These are phyloP conservation scores for Quercus wislizeni DNA, from an alignment of 306 rosid species.

Conservation along the genomic window DNA sequence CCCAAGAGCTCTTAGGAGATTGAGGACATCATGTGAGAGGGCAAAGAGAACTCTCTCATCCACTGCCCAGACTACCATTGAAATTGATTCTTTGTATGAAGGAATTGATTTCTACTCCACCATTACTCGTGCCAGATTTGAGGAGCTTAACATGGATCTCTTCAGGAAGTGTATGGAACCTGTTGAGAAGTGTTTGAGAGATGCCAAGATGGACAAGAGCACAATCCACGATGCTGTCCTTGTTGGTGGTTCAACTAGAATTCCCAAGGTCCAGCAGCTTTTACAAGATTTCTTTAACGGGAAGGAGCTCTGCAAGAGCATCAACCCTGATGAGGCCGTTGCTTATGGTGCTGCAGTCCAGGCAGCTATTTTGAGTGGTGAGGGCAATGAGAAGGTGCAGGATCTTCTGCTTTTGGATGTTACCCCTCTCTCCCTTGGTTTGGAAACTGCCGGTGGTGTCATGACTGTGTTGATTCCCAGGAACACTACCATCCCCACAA, in stretches of 20 bases:
- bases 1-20: slow-evolving; percentile 68
- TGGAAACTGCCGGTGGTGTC: slow-evolving; percentile 81
- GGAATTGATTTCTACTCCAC: slow-evolving; percentile 70
- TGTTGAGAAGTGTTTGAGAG: slow-evolving; percentile 69
- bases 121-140: slow-evolving; percentile 68
- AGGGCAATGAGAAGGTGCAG: slow-evolving; percentile 80
- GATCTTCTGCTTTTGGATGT: slow-evolving; percentile 71
- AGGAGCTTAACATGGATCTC: slow-evolving; percentile 69
- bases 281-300: slow-evolving; percentile 62
- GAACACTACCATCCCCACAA: slow-evolving; percentile 73
- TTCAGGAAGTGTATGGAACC: slow-evolving; percentile 71
- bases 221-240: slow-evolving; percentile 60
- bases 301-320: slow-evolving; percentile 73
- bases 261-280: slow-evolving; percentile 70
- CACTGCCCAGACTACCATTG: slow-evolving; percentile 68
- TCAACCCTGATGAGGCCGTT: slow-evolving; percentile 72
- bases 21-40: slow-evolving; percentile 68
- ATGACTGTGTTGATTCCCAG: slow-evolving; percentile 75
- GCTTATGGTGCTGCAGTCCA: slow-evolving; percentile 77
- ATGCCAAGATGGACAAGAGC: slow-evolving; percentile 69
- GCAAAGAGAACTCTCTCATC: slow-evolving; percentile 63
- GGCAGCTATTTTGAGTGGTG: slow-evolving; percentile 66
- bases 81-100: slow-evolving; percentile 68
- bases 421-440: slow-evolving; percentile 59
- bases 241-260: slow-evolving; percentile 74